Percentiles rank a stretch among this genome's conserved stretches.
Conservation (phyloP, 768 basidiomycete genomes). For the Tulasnella sp. region DNA sequence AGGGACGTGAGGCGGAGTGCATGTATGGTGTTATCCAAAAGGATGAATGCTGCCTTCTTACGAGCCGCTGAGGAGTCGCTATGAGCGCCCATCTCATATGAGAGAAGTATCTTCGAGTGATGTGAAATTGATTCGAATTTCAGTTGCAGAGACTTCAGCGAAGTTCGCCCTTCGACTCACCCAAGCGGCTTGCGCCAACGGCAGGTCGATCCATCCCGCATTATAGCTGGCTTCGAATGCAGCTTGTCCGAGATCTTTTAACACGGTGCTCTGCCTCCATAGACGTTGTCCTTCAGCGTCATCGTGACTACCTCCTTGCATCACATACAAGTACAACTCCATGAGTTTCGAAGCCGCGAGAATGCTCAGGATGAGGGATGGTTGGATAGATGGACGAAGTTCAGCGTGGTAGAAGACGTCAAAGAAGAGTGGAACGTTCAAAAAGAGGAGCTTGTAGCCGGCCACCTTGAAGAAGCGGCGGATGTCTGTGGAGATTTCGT, state of each 20-base stretch:
- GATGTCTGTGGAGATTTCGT: not conserved
- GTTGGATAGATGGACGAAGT: not conserved
- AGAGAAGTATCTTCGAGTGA: slow-evolving; percentile 5
- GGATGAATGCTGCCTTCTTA: not conserved
- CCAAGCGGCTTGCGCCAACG: slow-evolving; percentile 12
- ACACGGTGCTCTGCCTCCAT: not conserved
- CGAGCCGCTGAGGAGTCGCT: not conserved
- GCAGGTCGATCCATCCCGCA: slow-evolving; percentile 1
- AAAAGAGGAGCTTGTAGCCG: not conserved
- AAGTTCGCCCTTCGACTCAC: too few relatives aligned
- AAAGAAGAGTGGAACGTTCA: slow-evolving; percentile 13
- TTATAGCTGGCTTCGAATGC: not conserved
- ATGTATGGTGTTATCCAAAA: slow-evolving; percentile 11
- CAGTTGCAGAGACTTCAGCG: too few relatives aligned
- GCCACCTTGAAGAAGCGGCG: not conserved
- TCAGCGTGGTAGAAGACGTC: slow-evolving; percentile 1
- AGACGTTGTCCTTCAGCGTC: slow-evolving; percentile 1
- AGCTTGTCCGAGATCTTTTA: slow-evolving; percentile 6
- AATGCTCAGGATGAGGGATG: slow-evolving; percentile 1
- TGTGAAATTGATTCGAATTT: too few relatives aligned
- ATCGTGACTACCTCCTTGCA: not conserved
- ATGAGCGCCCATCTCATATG: slow-evolving; percentile 15
- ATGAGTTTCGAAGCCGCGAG: slow-evolving; percentile 6
- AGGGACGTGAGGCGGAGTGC: slow-evolving; percentile 12
- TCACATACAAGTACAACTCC: not conserved